phyloP scores from a whole-genome alignment of 176 grass and related monocot species.

The Pontederia crassipes region DNA sequence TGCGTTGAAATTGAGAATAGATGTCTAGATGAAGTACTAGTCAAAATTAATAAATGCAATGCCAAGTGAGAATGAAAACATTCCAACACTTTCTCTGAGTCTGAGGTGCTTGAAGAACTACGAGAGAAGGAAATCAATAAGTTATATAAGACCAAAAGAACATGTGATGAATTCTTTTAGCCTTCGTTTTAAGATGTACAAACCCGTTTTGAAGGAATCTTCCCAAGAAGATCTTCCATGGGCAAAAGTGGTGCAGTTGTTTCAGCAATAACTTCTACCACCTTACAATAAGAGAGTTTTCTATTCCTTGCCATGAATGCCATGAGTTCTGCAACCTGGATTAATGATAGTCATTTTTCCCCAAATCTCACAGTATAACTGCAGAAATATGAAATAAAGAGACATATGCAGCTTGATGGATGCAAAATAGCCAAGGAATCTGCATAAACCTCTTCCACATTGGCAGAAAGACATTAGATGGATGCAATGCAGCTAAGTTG shows the following conservation, averaged over 20 bases:
- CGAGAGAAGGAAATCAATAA: neutral
- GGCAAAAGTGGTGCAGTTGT: constrained; percentile 52
- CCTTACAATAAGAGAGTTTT: constrained; percentile 54
- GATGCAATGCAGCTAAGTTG: too few relatives aligned
- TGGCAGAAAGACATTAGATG: too few relatives aligned
- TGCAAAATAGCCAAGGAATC: too few relatives aligned
- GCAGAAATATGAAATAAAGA: neutral
- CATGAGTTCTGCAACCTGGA: constrained; percentile 75
- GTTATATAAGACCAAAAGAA: constrained; percentile 5
- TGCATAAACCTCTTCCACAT: too few relatives aligned
- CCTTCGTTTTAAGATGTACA: constrained; percentile 5
- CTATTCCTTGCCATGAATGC: constrained; percentile 57
- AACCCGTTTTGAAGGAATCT: constrained; percentile 50
- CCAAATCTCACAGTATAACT: neutral
- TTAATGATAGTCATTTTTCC: neutral
- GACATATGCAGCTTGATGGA: too few relatives aligned
- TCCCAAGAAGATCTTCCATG: constrained; percentile 68
- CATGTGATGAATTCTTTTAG: neutral
- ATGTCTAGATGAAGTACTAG: neutral
- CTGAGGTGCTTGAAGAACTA: too few relatives aligned
- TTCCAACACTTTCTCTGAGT: too few relatives aligned
- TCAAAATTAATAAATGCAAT: neutral
- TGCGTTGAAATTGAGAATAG: neutral
- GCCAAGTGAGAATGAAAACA: too few relatives aligned
- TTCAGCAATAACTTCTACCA: constrained; percentile 73